Evolutionary conservation across 2,329 filamentous ascomycete species (phyloP).

Genomic region (Fusarium domesticum): DNA sequence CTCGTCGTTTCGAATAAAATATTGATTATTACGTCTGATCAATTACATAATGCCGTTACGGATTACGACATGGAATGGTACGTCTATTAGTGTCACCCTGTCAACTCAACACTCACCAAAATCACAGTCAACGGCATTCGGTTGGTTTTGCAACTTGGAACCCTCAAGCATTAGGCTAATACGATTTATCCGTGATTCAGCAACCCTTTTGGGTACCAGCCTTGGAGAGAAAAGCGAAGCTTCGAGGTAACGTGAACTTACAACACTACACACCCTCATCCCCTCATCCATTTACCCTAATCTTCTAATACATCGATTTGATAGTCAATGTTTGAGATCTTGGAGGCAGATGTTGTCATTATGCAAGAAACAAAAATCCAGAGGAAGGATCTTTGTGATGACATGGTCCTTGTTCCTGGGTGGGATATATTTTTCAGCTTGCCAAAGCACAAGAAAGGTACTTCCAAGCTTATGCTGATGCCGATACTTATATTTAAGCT

Average conservation of each 20-base stretch:
- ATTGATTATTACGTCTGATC: background rate
- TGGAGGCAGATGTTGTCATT: slow-evolving; percentile 88
- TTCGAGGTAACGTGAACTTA: slow-evolving; percentile 55
- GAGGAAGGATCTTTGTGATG: slow-evolving; percentile 83
- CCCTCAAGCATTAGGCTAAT: slow-evolving; percentile 3
- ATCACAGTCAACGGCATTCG: slow-evolving; percentile 73
- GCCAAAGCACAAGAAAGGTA: slow-evolving; percentile 89
- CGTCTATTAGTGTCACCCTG: slow-evolving; percentile 22
- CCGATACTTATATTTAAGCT: background rate
- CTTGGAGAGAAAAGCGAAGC: slow-evolving; percentile 70
- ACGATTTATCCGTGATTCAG: slow-evolving; percentile 37
- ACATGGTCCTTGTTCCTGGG: slow-evolving; percentile 91
- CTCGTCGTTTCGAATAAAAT: background rate
- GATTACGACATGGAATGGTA: slow-evolving; percentile 86
- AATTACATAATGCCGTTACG: slow-evolving; percentile 62
- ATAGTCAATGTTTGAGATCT: slow-evolving; percentile 87
- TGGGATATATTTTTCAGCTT: slow-evolving; percentile 98
- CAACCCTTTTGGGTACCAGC: slow-evolving; percentile 80
- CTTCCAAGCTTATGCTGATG: background rate
- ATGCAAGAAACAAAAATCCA: slow-evolving; percentile 98
- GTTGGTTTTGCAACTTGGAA: slow-evolving; percentile 39
- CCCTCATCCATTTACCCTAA: background rate
- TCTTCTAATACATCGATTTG: slow-evolving; percentile 2
- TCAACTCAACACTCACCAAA: slow-evolving; percentile 4
- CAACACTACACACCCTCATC: background rate